Base-by-base conservation (phyloP, 495 filamentous ascomycete species). In the Talaromyces nanjingensis region DNA sequence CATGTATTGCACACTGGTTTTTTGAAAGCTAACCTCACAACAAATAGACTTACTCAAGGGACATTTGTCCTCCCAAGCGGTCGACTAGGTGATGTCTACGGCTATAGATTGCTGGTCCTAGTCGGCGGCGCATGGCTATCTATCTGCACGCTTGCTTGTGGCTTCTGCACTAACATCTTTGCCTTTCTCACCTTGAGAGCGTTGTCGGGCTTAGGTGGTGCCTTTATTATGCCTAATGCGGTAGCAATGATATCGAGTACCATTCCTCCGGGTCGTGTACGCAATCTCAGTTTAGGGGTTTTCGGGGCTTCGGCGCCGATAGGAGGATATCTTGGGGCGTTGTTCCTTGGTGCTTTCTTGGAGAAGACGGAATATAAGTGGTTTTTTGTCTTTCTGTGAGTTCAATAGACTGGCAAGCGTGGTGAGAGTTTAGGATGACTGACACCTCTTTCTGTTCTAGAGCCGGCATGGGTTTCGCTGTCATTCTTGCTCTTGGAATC, bases 301-400 rank as follows among this genome's bases (percentile, higher is more conserved):
- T 84, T 84, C 67, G 81, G 74, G 22, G 80, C 77, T 16, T 77
- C 75, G 24, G 79, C 79, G 14, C 83, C 82, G 0, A 66, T 81
- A 1, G 81, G 83, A 12, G 81, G 75, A 0, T 77, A 71, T 14
- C 62, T 77, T 5, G 80, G 81, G 1, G 72, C 76, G 6, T 59
- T 84, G 6, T 72, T 83, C 24, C 64, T 74, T 0, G 83, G 76
- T 0, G 68, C 79, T 0, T 74, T 84, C 42, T 60, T 80, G 11
- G 70, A 81, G 67, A 69, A 71, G 7, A 69, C 72, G 1, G 67
- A 73, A 1, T 84, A 77, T 74, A 79, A 76, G 63, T 85, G 80
- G 80, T 70, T 80, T 22, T 83, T 85, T 64, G 69, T 82, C 11
- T 76, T 79, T 60, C 72, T 81, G 79, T 81, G 65, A 57, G 77